Conservation (phyloP, 2,329 filamentous ascomycete species). For the Blumeria hordei region DNA sequence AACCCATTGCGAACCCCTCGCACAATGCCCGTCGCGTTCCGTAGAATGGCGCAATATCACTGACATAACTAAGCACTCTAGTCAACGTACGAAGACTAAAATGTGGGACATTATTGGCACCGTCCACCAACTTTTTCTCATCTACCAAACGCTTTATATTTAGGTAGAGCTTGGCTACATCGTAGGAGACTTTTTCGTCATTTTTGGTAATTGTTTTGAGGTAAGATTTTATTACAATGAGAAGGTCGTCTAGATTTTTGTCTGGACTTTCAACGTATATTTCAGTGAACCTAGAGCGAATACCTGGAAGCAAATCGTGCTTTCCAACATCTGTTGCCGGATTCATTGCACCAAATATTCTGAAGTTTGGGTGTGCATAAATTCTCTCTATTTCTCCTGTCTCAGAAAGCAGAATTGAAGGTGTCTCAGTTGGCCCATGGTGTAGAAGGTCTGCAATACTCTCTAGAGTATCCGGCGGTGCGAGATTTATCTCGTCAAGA, state of each 20-base stretch:
- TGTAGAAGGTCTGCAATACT: constrained; percentile 73
- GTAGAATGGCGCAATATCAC: constrained; percentile 62
- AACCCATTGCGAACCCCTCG: constrained; percentile 96
- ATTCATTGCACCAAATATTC: constrained; percentile 97
- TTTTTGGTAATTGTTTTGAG: constrained; percentile 46
- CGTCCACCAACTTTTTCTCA: constrained; percentile 71
- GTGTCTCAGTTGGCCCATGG: constrained; percentile 42
- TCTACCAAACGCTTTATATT: constrained; percentile 63
- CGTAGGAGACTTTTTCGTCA: constrained; percentile 49
- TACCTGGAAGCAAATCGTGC: constrained; percentile 68
- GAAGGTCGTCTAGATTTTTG: constrained; percentile 59
- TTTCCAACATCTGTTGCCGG: constrained; percentile 95
- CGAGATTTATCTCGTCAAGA: constrained; percentile 90
- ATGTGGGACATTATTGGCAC: constrained; percentile 84
- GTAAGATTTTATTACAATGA: constrained; percentile 74
- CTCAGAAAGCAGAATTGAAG: constrained; percentile 76
- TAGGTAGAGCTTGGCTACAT: constrained; percentile 71
- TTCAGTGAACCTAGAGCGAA: constrained; percentile 84
- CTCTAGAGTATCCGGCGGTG: constrained; percentile 82
- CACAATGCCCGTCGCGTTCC: constrained; percentile 67
- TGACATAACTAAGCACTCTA: constrained; percentile 68
- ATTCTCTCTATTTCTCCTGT: constrained; percentile 83
- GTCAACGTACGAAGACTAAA: constrained; percentile 92
- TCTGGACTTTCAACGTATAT: constrained; percentile 86
- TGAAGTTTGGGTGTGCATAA: constrained; percentile 72